Evolutionary conservation across 2,329 filamentous ascomycete genomes (phyloP), one percentile per base, ranked within the genome.

Genomic region (Fusarium sp.): DNA sequence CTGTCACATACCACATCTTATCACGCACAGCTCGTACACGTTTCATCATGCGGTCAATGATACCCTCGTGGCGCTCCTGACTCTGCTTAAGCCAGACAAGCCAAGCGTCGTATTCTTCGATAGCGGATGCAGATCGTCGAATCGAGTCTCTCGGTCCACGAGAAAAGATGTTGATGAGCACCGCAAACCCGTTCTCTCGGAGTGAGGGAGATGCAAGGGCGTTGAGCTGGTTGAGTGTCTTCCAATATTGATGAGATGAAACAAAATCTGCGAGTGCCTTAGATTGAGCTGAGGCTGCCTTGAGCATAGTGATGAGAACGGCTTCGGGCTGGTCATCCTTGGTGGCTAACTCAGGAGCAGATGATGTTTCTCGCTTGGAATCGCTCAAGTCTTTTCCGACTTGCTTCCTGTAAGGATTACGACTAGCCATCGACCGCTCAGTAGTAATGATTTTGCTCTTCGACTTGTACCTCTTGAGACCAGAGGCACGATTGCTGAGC

Each of bases 1-100:
- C 94, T 2, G 93, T 95, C 63, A 96, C 92, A 77, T 97, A 99
- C 96, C 96, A 99, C 93, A 98, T 97, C 84, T 98, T 98, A 78
- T 97, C 93, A 42, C 96, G 89, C 39, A 98, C 85, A 22, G 91
- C 90, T 59, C 90, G 88, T 38, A 96, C 85, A 7, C 89, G 88
- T 61, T 85, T 85, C 85, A 93, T 92, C 88, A 94, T 92, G 7
- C 88, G 85, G 40, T 94, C 91, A 36, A 94, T 90, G 14, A 89
- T 86, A 4, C 85, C 87, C 73, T 95, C 93, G 47, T 94, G 90
- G 5, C 92, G 88, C 73, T 94, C 92, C 73, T 95, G 90, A 24
- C 91, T 93, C 71, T 94, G 92, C 75, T 94, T 94, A 21, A 97
- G 85, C 88, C 92, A 94, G 14, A 94, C 89, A 33, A 95, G 88